Evolutionary conservation across 345 rosid species (phyloP), one percentile per base, ranked within the genome.

Genomic region (Physaria fendleri): DNA sequence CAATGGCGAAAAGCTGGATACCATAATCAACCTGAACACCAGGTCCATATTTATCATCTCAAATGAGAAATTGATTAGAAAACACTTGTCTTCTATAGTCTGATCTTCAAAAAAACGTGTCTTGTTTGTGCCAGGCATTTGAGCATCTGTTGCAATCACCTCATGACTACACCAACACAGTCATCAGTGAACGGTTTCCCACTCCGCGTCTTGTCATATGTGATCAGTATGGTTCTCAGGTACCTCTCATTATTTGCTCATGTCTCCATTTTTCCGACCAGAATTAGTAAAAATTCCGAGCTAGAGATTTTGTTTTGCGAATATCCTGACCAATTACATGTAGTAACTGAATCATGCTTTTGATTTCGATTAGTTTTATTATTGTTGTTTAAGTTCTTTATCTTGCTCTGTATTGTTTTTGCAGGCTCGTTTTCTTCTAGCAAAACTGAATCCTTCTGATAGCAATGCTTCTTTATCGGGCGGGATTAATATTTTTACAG

Each of bases 151-250:
- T 93, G 56, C 85, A 82, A 65, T 85, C 81, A 30, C 99, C 99
- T 59, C 66, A 11, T 37, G 88, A 77, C 65, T 83, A 81, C 59
- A 74, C 79, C n/a, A 82, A 77, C 53, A 75, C 67, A 17, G 81
- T 87, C 56, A 76, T 93, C 56, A 87, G 66, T 59, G 85, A 93
- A 69, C 83, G 99, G 78, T 93, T 93, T 72, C 99, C 97, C 5
- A 79, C 76, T 21, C 97, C 99, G 42, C 97, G 99, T 40, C 66
- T 93, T 13, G 99, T 89, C 40, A 71, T 82, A 44, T 93, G 97
- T 52, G 95, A 93, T 80, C 99, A 93, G 73, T 83, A 89, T 75
- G 94, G 97, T 63, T 93, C 99, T 35, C 99, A 89, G 99, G 97
- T 89, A 37, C 34, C 78, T 59, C 23, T 2, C 16, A 33, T 20